phyloP scores from a whole-genome alignment of 225 moss, liverwort and hornwort genomes.

The Pleurozium schreberi region DNA sequence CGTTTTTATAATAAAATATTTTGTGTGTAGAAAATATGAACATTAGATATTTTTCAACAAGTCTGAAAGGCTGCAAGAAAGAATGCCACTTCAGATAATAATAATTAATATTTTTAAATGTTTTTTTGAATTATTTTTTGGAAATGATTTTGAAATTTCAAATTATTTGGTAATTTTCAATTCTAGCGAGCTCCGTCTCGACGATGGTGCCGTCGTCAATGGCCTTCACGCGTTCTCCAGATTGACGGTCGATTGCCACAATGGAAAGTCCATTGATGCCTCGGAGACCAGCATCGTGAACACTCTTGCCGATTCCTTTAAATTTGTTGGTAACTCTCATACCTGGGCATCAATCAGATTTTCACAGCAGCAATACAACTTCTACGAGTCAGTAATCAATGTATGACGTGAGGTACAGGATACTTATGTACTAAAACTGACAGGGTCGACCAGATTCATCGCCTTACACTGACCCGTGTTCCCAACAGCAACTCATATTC shows the following conservation, averaged over 20 bases:
- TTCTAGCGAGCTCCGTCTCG: no score
- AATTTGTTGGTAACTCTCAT: slow-evolving; percentile 14
- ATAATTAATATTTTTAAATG: no score
- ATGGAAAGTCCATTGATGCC: slow-evolving; percentile 16
- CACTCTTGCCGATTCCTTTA: slow-evolving; percentile 1
- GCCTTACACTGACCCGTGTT: neutral
- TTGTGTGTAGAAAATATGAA: no score
- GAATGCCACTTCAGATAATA: no score
- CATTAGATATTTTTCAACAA: no score
- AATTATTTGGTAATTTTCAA: no score
- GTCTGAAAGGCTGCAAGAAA: no score
- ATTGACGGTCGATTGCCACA: slow-evolving; percentile 9
- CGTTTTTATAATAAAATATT: no score
- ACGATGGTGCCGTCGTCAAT: slow-evolving; percentile 8
- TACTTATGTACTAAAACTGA: neutral
- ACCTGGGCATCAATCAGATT: neutral
- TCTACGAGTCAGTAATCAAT: neutral
- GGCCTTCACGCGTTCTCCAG: neutral
- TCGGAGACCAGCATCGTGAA: slow-evolving; percentile 10
- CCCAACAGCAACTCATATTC: neutral
- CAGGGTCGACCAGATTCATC: neutral
- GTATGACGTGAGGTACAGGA: no score
- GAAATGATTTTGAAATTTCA: no score
- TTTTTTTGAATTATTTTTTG: no score
- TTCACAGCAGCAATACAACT: neutral